phyloP scores from a whole-genome alignment of 2,329 filamentous ascomycete genomes.

The Epichloe sylvatica region DNA sequence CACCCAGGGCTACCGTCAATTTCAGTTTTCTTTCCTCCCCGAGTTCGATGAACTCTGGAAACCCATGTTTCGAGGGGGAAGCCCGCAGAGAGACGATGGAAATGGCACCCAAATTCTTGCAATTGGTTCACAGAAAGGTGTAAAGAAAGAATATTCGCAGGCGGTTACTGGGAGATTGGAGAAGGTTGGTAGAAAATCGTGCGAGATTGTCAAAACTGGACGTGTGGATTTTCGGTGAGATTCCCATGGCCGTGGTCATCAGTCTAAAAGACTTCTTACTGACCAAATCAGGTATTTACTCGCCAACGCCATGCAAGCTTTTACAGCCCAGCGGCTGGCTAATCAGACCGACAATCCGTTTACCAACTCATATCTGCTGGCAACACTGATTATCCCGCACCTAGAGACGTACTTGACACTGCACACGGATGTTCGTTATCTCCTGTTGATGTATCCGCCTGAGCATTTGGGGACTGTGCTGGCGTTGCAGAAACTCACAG shows the following conservation, averaged over 20 bases:
- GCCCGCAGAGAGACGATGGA: constrained; percentile 16
- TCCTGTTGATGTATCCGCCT: constrained; percentile 45
- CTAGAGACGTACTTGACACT: constrained; percentile 44
- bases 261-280: background rate
- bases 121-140: constrained; percentile 41
- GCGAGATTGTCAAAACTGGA: constrained; percentile 37
- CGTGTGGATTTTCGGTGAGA: constrained; percentile 45
- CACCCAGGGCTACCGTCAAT: constrained; percentile 32
- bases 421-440: constrained; percentile 38
- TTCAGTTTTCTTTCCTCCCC: constrained; percentile 32
- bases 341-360: constrained; percentile 42
- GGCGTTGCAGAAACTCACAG: constrained; percentile 43
- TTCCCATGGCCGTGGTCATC: background rate
- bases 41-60: constrained; percentile 39
- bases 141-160: constrained; percentile 34
- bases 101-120: constrained; percentile 45
- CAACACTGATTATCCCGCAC: constrained; percentile 44
- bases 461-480: constrained; percentile 43
- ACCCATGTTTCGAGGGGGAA: constrained; percentile 32
- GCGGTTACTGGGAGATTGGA: constrained; percentile 39
- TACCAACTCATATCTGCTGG: constrained; percentile 38
- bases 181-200: constrained; percentile 36
- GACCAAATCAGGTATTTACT: constrained; percentile 37
- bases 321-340: constrained; percentile 35
- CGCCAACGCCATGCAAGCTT: constrained; percentile 45